phyloP scores from a whole-genome alignment of 2,329 filamentous ascomycete species.

The Fusarium continuum region DNA sequence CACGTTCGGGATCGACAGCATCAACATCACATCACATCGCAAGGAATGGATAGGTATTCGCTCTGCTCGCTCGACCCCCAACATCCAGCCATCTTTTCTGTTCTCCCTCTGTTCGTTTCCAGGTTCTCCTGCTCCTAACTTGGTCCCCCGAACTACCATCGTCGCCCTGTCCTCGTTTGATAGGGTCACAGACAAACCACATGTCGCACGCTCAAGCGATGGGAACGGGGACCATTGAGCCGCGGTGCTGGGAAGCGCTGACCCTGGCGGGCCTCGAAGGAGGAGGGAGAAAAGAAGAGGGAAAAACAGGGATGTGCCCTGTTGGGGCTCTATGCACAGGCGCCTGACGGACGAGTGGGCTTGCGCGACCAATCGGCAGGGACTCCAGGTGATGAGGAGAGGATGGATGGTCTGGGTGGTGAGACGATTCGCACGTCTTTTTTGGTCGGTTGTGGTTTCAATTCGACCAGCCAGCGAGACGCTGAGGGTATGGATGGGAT shows the following conservation, averaged over 20 bases:
- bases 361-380: constrained; percentile 34
- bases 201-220: constrained; percentile 39
- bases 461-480: too few relatives aligned
- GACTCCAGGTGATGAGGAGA: constrained; percentile 14
- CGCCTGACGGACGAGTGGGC: constrained; percentile 33
- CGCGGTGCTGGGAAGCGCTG: constrained; percentile 17
- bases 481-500: too few relatives aligned
- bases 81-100: constrained; percentile 29
- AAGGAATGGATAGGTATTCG: background rate
- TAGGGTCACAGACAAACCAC: constrained; percentile 40
- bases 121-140: constrained; percentile 11
- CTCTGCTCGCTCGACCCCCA: too few relatives aligned
- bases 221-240: constrained; percentile 16
- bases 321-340: constrained; percentile 36
- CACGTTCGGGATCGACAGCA: constrained; percentile 20
- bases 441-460: constrained; percentile 29
- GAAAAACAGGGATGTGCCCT: constrained; percentile 29
- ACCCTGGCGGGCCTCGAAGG: constrained; percentile 13
- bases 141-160: too few relatives aligned
- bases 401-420: constrained; percentile 18
- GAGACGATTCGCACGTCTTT: constrained; percentile 42
- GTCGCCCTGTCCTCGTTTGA: constrained; percentile 39
- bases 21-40: constrained; percentile 14
- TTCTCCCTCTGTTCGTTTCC: constrained; percentile 5
- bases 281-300: background rate